Evolutionary conservation across 1,284 basidiomycete genomes (phyloP), one percentile per base, ranked within the genome.

Genomic region (Boletus semigastroideus): DNA sequence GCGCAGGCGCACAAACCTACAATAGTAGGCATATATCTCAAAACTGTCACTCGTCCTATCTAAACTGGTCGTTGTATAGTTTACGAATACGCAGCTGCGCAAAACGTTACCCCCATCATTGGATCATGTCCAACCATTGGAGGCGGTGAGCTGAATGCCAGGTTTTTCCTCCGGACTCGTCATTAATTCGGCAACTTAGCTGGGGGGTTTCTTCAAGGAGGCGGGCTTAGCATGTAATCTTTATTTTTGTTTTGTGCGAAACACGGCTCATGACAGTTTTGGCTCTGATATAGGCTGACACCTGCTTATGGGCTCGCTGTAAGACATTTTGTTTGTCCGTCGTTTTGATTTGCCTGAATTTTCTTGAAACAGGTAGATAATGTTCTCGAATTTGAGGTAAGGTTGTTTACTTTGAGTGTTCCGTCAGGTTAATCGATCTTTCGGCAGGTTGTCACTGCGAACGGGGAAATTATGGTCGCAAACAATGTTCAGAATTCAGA

Each of bases 181-280:
- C n/a, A n/a, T 42, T 48, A 20, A 45, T 30, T 14, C 13, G 22
- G 10, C 13, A 22, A 7, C 7, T 5, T 3, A 64, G 59, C 55
- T 16, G 62, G 58, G 8, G 63, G 62, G 5, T 67, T 19, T 25
- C 17, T 64, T 3, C 63, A 65, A 49, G 62, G 64, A n/a, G 62
- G 65, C 19, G 64, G 64, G 7, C 43, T 55, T 37, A 34, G 64
- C 20, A 5, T 49, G 62, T 65, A 41, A 63, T n/a, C n/a, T n/a
- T 5, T 12, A 22, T 22, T 22, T 6, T 38, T 11, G 19, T 11
- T 20, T 44, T 42, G 28, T 8, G 8, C 10, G 16, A 10, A 17
- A 38, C 9, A 30, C 13, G 5, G 22, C 28, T 14, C 31, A 33
- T 42, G 39, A 59, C 14, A 14, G 6, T 47, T 22, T n/a, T 11